Conservation (phyloP, 2,329 filamentous ascomycete species). For the Calonectria hongkongensis region DNA sequence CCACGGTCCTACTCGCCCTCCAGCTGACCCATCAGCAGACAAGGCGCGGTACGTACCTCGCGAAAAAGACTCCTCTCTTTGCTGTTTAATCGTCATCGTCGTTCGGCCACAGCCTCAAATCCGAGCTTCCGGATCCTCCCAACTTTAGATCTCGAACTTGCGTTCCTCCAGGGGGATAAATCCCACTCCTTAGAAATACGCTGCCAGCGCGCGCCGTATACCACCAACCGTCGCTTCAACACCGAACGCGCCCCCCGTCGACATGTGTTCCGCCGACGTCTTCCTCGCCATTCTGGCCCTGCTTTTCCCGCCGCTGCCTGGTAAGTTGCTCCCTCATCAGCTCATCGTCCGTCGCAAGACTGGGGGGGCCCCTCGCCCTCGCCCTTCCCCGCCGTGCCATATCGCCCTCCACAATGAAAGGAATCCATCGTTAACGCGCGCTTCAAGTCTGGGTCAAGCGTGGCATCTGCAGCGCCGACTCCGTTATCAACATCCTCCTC, state of each 20-base stretch:
- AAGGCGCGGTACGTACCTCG: conserved; percentile 11
- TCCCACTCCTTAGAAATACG: conserved; percentile 28
- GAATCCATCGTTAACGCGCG: conserved; percentile 46
- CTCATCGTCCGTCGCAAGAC: conserved; percentile 16
- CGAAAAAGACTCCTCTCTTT: background rate
- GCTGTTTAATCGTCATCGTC: conserved; percentile 49
- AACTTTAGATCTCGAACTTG: conserved; percentile 31
- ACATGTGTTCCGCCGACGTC: conserved; percentile 76
- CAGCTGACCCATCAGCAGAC: conserved; percentile 29
- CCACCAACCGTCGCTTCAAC: background rate
- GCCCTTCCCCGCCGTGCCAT: conserved; percentile 1
- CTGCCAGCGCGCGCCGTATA: background rate
- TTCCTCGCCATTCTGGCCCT: conserved; percentile 79
- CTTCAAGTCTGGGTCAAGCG: conserved; percentile 91
- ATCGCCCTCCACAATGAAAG: background rate
- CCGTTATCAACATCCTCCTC: conserved; percentile 95
- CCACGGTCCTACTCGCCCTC: background rate
- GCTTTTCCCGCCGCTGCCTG: conserved; percentile 79
- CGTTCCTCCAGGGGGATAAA: conserved; percentile 37
- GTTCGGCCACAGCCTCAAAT: conserved; percentile 43
- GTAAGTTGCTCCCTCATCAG: conserved; percentile 64
- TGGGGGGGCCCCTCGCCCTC: conserved; percentile 7
- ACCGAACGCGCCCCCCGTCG: conserved; percentile 20
- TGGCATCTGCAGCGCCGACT: conserved; percentile 94
- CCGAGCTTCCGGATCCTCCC: conserved; percentile 30